Evolutionary conservation across 192 early-diverging fungal genomes (phyloP).

Genomic region (Radiomyces spectabilis): DNA sequence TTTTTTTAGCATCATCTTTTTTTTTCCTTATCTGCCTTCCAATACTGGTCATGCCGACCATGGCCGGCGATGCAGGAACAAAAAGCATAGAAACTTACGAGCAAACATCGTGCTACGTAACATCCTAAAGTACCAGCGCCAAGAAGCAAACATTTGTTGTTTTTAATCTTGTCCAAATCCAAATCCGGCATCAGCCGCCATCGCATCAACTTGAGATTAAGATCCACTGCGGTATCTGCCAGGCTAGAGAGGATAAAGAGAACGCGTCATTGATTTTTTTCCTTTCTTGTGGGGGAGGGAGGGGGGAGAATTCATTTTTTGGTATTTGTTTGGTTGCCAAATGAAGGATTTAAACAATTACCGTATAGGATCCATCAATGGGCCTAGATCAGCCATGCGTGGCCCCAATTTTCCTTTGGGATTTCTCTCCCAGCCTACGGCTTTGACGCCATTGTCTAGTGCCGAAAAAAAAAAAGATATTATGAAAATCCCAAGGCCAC

Average conservation of each 20-base stretch:
- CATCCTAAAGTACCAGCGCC: constrained; percentile 95
- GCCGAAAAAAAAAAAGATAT: constrained; percentile 16
- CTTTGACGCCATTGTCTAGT: constrained; percentile 51
- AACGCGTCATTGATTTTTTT: background rate
- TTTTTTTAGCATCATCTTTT: too few species aligned
- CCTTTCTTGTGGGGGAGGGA: too few species aligned
- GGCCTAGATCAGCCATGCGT: constrained; percentile 74
- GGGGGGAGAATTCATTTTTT: too few species aligned
- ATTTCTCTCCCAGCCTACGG: constrained; percentile 93
- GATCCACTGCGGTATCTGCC: constrained; percentile 83
- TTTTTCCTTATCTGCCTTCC: too few species aligned
- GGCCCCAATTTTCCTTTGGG: constrained; percentile 69
- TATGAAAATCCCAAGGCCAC: background rate
- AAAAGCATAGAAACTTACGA: constrained; percentile 46
- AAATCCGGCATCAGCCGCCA: constrained; percentile 87
- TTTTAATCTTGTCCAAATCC: constrained; percentile 70
- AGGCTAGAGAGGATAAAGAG: constrained; percentile 39
- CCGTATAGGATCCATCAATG: constrained; percentile 80
- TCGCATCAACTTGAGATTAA: constrained; percentile 96
- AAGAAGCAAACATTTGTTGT: constrained; percentile 75
- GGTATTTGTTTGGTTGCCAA: too few species aligned
- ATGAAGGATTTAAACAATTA: too few species aligned
- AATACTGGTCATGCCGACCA: too few species aligned
- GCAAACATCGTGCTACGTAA: constrained; percentile 76
- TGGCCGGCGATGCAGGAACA: background rate